Base-by-base conservation (phyloP, 1,284 basidiomycete species). In the Apiotrichum siamense region DNA sequence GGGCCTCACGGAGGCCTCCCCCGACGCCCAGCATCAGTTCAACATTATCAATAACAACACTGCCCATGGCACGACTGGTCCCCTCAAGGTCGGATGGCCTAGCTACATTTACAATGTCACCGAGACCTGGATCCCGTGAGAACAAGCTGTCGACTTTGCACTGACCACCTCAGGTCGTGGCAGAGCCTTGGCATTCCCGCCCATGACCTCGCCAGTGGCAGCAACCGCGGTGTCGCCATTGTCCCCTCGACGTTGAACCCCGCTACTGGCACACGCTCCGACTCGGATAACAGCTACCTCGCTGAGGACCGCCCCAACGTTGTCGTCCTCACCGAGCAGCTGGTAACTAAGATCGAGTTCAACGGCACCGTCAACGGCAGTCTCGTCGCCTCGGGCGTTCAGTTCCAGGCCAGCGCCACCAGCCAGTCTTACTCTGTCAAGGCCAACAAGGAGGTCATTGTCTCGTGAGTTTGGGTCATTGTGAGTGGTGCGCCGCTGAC, bases 211-310 rank as follows among this genome's bases (percentile, higher is more conserved):
- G 55, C 58, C 1, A 59, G 41, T 17, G 68, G 68, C n/a, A 38
- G 53, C 24, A 65, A 62, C 25, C 57, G 38, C 51, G 70, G 69
- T 26, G 68, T 61, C 25, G 64, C 53, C 31, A 75, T 86, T 54
- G 79, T 83, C 0, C 80, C 82, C 1, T 81, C 80, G 9, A 76
- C 79, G 23, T 81, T 87, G 67, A 83, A 86, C 69, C 79, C 81
- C 0, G 43, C 67, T 24, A 85, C 83, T 61, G 77, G 80, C 76
- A 82, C 81, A 1, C 79, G 85, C 33, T 85, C 82, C 3, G 82
- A 84, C 70, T 77, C 84, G 4, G 79, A 81, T 41, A 78, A 80
- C 3, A 83, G 79, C 1, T 87, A 87, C 74, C 79, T 86, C 61
- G 72, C 80, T 29, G 76, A 79, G 4, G 76, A 79, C 10, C 77